Evolutionary conservation across 345 rosid species (phyloP).

Genomic region (Salix dunnii): DNA sequence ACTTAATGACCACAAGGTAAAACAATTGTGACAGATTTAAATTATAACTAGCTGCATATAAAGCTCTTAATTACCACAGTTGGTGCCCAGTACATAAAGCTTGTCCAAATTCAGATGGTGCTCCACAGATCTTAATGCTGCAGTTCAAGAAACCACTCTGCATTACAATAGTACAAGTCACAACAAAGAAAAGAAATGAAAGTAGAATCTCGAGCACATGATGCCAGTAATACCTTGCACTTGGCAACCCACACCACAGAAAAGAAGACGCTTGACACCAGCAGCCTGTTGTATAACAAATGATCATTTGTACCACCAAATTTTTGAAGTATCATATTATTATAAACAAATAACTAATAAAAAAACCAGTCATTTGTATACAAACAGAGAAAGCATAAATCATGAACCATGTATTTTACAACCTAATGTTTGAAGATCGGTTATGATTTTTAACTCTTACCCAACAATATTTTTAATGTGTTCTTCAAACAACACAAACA

Average conservation of each 20-base stretch:
- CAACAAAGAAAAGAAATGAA: conserved; percentile 32
- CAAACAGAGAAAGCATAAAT: background rate
- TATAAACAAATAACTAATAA: background rate
- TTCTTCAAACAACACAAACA: conserved; percentile 1
- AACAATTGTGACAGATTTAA: background rate
- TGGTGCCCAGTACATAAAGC: conserved; percentile 93
- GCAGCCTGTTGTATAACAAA: conserved; percentile 55
- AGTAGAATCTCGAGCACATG: conserved; percentile 9
- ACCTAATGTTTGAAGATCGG: background rate
- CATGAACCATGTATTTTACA: too few relatives aligned
- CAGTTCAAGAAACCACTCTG: conserved; percentile 87
- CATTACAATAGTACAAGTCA: conserved; percentile 75
- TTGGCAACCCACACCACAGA: conserved; percentile 98
- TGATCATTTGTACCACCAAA: background rate
- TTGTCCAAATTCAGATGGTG: conserved; percentile 78
- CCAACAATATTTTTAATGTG: background rate
- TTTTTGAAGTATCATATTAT: background rate
- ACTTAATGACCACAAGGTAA: background rate
- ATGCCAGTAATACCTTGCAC: conserved; percentile 63
- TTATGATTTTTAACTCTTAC: background rate
- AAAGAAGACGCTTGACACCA: conserved; percentile 91
- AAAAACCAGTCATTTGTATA: background rate
- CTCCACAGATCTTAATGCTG: conserved; percentile 97
- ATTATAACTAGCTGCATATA: background rate
- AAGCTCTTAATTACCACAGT: conserved; percentile 60